Base-by-base conservation (phyloP, 2,329 filamentous ascomycete species). In the Xylariaceae sp. region DNA sequence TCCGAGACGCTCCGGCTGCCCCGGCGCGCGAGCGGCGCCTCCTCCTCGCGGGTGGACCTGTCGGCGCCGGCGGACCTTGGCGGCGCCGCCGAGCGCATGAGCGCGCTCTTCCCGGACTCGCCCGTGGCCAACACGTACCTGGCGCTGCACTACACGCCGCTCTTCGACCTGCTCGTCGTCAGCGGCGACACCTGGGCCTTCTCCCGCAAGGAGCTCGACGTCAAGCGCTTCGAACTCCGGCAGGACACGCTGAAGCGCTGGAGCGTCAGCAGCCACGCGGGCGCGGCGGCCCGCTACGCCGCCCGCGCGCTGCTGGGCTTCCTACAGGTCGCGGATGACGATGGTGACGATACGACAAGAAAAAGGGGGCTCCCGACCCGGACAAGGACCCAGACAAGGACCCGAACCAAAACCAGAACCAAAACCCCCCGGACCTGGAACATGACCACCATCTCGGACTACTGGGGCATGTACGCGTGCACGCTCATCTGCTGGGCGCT, bases 391-490 rank as follows among this genome's bases (percentile, higher is more conserved):
- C n/a, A n/a, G n/a, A n/a, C n/a, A n/a, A n/a, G n/a, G n/a, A n/a
- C n/a, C n/a, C n/a, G n/a, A n/a, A n/a, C n/a, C n/a, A n/a, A n/a
- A n/a, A n/a, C n/a, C n/a, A n/a, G n/a, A n/a, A n/a, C n/a, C n/a
- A n/a, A n/a, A n/a, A n/a, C n/a, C n/a, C n/a, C n/a, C n/a, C n/a
- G 29, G 23, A 37, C 29, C 21, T 48, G 44, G 47, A 45, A 44
- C 36, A 86, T 83, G 78, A 79, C 80, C 9, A 46, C 53, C 2
- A 69, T 83, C 30, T 90, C 88, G 72, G 86, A 83, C 10, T 72
- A 96, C 35, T 98, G 90, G 89, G 73, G 94, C 35, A 75, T 76
- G 31, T 77, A 77, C 45, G 66, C 71, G 6, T 75, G 71, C 40
- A 60, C 70, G 6, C 60, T 79, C 31, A 70, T 78, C 42, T 75